Percentiles rank a stretch among this genome's conserved stretches.
These are phyloP conservation scores for Coix lacrymajobi DNA, from an alignment of 176 grass and related monocot genomes.

Conservation along the genomic window DNA sequence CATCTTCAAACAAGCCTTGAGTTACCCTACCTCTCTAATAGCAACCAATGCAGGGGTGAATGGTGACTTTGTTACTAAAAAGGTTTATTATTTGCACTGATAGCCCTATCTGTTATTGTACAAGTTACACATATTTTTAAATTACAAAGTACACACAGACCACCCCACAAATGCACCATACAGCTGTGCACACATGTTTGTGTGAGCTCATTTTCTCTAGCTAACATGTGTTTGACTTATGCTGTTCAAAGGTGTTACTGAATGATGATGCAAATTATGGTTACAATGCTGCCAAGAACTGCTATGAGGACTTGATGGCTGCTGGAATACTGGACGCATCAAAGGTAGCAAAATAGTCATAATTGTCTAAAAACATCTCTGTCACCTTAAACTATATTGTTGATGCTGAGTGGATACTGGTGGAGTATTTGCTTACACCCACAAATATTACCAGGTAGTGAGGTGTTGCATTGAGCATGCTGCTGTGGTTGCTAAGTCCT, in stretches of 20 bases:
- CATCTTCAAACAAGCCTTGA: constrained; percentile 85
- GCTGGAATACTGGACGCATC: constrained; percentile 86
- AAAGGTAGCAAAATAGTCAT: constrained; percentile 45
- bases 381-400: neutral
- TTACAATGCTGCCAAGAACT: constrained; percentile 86
- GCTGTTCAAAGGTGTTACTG: constrained; percentile 52
- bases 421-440: neutral
- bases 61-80: constrained; percentile 65
- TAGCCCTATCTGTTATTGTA: neutral
- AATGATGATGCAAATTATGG: constrained; percentile 60
- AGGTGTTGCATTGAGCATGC: constrained; percentile 92
- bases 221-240: constrained; percentile 9
- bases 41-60: constrained; percentile 75
- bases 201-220: neutral
- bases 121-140: neutral
- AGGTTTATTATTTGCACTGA: constrained; percentile 24
- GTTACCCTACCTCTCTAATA: constrained; percentile 80
- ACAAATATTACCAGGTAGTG: constrained; percentile 52
- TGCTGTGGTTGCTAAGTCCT: constrained; percentile 79
- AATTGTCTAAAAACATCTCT: neutral
- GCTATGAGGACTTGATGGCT: constrained; percentile 72
- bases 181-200: neutral
- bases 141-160: neutral
- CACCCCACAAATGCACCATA: neutral
- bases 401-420: neutral